These are phyloP conservation scores for Pythium myriotylum DNA, from an alignment of 352 stramenopile genomes.

Conservation along the genomic window DNA sequence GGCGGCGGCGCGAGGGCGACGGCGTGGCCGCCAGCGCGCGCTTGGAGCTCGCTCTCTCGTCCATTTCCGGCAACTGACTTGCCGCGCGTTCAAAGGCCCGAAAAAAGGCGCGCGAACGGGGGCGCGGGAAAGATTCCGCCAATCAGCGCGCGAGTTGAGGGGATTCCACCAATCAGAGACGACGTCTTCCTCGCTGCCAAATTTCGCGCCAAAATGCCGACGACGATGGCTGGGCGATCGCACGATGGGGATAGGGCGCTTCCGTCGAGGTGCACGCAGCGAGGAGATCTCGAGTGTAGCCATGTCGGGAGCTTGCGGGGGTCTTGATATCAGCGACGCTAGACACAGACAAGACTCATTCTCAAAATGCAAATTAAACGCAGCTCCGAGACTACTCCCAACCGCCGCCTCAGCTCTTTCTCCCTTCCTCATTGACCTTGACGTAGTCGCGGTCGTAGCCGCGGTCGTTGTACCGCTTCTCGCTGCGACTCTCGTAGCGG, in stretches of 20 bases:
- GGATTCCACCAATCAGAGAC: slow-evolving; percentile 29
- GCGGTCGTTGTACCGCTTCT: slow-evolving; percentile 12
- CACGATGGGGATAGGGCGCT: background rate
- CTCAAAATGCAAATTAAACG: slow-evolving; percentile 25
- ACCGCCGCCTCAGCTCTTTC: background rate
- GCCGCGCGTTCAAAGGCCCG: slow-evolving; percentile 18
- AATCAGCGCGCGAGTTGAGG: slow-evolving; percentile 13
- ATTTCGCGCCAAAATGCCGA: background rate
- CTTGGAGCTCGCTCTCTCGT: slow-evolving; percentile 18
- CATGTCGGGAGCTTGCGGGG: background rate
- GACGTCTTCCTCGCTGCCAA: background rate
- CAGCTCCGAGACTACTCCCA: slow-evolving; percentile 9
- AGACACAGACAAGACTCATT: slow-evolving; percentile 12
- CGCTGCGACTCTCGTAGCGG: slow-evolving; percentile 10
- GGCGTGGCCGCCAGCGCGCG: slow-evolving; percentile 14
- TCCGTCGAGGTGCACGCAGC: too few species aligned
- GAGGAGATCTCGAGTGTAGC: too few species aligned
- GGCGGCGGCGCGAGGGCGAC: slow-evolving; percentile 27
- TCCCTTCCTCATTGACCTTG: slow-evolving; percentile 22
- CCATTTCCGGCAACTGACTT: slow-evolving; percentile 10
- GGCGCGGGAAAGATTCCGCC: slow-evolving; percentile 26
- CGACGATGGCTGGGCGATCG: too few species aligned
- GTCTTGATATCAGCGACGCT: slow-evolving; percentile 4
- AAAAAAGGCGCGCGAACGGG: slow-evolving; percentile 29
- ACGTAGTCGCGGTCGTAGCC: slow-evolving; percentile 2